Base-by-base conservation (phyloP, 345 rosid genomes). In the Turnera subulata region DNA sequence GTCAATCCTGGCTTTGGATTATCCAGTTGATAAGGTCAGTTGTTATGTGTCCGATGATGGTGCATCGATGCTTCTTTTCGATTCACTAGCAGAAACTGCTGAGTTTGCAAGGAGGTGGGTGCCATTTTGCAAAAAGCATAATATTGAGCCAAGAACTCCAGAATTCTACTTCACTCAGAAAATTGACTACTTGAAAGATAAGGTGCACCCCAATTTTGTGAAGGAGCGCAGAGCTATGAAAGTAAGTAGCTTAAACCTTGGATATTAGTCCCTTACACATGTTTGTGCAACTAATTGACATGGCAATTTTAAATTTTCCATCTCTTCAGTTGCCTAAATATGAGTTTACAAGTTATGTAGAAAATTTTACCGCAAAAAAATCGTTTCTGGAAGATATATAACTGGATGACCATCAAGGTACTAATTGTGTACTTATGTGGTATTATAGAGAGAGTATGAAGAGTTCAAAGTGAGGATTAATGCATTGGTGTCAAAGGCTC, bases 21-120 rank as follows among this genome's bases (percentile, higher is more conserved):
- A 89, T 56, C 95, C 98, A 0, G 95, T 92, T 13, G 79, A 80
- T 1, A 92, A 92, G 68, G 83, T 89, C 48, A 80, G 96, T 70
- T 92, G 98, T 63, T 92, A 86, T 64, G 98, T 92, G 0, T 91
- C 98, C 19, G 98, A 91, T 68, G 98, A 91, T 50, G 98, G 98
- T 53, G 98, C 96, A 20, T 89, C 98, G 0, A 92, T 92, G 98
- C 86, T 92, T 6, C 80, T 86, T 20, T 92, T 92, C 59, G 98
- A 92, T 61, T 40, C 98, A 5, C 65, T 92, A 10, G 70, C 98
- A 9, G 98, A 86, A 77, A 89, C 95, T 17, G 86, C 96, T 1
- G 96, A 92, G 78, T 92, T 89, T 71, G 96, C 96, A 0, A 82
- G 99, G 62, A 86, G 96, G 69, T 89, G 99, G 99, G 99, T 89